These are phyloP conservation scores for Setomelanomma holmii DNA, from an alignment of 2,329 filamentous ascomycete genomes.

Conservation along the genomic window DNA sequence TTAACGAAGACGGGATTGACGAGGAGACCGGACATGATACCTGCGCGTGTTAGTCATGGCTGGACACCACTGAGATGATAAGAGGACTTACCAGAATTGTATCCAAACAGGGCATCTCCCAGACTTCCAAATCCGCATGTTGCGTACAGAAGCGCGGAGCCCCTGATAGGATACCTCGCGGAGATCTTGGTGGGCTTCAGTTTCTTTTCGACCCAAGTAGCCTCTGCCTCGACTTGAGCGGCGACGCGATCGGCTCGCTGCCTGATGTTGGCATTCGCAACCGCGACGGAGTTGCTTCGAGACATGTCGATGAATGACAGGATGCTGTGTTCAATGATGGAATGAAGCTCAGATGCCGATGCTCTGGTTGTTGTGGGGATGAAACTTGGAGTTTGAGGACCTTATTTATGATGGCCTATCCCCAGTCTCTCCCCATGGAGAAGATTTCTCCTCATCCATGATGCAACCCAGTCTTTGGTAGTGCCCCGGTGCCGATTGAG, in stretches of 20 bases:
- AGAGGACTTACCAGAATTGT: conserved; percentile 45
- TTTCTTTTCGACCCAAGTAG: conserved; percentile 43
- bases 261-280: conserved; percentile 23
- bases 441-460: conserved; percentile 48
- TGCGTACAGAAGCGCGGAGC: conserved; percentile 44
- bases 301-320: conserved; percentile 10
- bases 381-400: conserved; percentile 45
- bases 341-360: neutral
- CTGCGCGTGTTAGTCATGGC: conserved; percentile 25
- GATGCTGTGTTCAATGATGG: neutral
- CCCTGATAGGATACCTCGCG: conserved; percentile 49
- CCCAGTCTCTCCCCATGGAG: conserved; percentile 73
- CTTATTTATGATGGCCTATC: no score
- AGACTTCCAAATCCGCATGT: conserved; percentile 52
- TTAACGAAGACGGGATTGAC: conserved; percentile 51
- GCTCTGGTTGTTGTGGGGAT: conserved; percentile 3
- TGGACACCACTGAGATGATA: neutral
- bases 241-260: conserved; percentile 32
- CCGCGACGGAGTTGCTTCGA: conserved; percentile 16
- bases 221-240: conserved; percentile 26
- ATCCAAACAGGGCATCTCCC: conserved; percentile 53
- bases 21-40: conserved; percentile 52
- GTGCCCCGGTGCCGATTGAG: neutral
- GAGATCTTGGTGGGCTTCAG: conserved; percentile 48
- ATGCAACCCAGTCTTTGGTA: conserved; percentile 25